A percentile compares a stretch with the other conserved stretches of the same genome.
Conservation (phyloP, 2,329 filamentous ascomycete genomes). For the Aspergillus novofumigatus region DNA sequence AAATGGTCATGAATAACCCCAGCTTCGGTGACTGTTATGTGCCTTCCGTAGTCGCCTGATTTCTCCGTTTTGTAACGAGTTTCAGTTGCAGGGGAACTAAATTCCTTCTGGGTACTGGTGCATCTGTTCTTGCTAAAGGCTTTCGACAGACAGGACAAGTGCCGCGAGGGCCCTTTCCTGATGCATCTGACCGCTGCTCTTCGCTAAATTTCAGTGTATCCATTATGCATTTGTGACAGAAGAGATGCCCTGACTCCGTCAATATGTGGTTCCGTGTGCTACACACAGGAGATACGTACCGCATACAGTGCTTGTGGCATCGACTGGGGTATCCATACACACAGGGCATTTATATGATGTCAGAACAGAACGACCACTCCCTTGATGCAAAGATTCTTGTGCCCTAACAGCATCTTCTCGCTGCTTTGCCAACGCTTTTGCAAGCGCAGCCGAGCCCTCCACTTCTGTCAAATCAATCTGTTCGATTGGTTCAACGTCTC, state of each 20-base stretch:
- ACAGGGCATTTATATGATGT: constrained; percentile 57
- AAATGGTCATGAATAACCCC: background rate
- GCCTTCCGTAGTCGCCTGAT: background rate
- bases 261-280: constrained; percentile 1
- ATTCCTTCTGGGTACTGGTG: constrained; percentile 30
- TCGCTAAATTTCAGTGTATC: constrained; percentile 57
- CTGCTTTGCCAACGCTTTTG: constrained; percentile 49
- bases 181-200: constrained; percentile 38
- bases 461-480: constrained; percentile 49
- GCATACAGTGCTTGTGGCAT: constrained; percentile 58
- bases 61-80: constrained; percentile 28
- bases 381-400: constrained; percentile 32
- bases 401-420: constrained; percentile 49
- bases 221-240: constrained; percentile 60
- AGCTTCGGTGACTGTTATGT: background rate
- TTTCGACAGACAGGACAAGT: constrained; percentile 46
- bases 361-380: constrained; percentile 35
- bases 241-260: constrained; percentile 49
- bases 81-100: constrained; percentile 38
- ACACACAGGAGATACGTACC: constrained; percentile 40
- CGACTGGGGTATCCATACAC: constrained; percentile 59
- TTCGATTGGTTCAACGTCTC: constrained; percentile 35
- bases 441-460: constrained; percentile 38
- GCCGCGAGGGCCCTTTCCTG: constrained; percentile 31
- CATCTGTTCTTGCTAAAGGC: constrained; percentile 34